Evolutionary conservation across 306 rosid genomes (phyloP), one percentile per base, ranked within the genome.

Genomic region (Pachyrhizus erosus): DNA sequence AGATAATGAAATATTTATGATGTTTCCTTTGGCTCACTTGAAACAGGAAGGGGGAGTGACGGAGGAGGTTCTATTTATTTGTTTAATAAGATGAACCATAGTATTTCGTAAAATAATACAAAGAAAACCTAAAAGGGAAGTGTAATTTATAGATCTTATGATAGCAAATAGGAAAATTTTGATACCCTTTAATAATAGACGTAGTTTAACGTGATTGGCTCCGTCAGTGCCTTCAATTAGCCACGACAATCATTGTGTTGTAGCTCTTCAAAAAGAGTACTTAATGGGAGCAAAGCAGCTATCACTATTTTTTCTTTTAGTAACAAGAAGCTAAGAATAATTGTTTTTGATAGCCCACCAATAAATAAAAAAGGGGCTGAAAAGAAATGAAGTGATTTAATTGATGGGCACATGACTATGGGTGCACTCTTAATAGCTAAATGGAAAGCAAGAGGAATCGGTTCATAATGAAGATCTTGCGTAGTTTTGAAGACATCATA

Each of bases 191-290:
- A 31, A 4, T 66, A n/a, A 55, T 29, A 52, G 76, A 29, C 42
- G 26, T 1, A 42, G 20, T 43, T 79, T 31, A 66, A 73, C 87
- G 87, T 84, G 87, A 84, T 79, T 84, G 82, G 81, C 87, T 74
- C 84, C 17, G 54, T 45, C 14, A 12, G 57, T 75, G 79, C 33
- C 74, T 60, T 34, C 57, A 65, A 73, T 70, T 48, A 70, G 45
- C 9, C 51, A 82, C 9, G 64, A 18, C 71, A 54, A 55, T 52
- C 21, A 65, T 57, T 24, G 39, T 65, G 52, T 54, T 75, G 51
- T 45, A 20, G 23, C 43, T 42, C 40, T 39, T 76, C 70, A 10
- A 15, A 57, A 75, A 75, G 24, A 4, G 80, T 23, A 9, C 26
- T 26, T 17, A 34, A 61, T 52, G 26, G 27, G 27, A 18, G 8